phyloP scores from a whole-genome alignment of 1,284 basidiomycete genomes.

The Heterobasidion parviporum region DNA sequence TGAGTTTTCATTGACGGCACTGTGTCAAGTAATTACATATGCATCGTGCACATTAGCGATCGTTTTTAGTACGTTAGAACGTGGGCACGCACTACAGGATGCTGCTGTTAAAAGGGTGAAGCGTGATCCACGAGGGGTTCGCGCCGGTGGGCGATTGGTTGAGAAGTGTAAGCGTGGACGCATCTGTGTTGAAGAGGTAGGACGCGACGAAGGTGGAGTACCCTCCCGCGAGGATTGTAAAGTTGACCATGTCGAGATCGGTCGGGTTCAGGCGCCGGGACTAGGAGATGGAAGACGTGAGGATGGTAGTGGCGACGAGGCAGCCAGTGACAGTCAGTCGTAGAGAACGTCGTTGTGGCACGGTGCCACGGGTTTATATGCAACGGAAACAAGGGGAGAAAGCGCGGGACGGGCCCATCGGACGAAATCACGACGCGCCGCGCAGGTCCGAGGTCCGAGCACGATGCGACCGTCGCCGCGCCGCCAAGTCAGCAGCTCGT shows the following conservation, averaged over 20 bases:
- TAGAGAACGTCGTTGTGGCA: too few species aligned
- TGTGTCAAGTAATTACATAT: slow-evolving; percentile 14
- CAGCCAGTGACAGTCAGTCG: too few species aligned
- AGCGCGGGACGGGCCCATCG: too few species aligned
- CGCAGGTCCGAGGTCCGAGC: too few species aligned
- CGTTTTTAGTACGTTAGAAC: not conserved
- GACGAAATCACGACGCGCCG: not conserved
- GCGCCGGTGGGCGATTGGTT: slow-evolving; percentile 40
- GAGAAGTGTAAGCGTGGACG: slow-evolving; percentile 34
- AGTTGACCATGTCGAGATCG: slow-evolving; percentile 36
- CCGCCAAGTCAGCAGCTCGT: too few species aligned
- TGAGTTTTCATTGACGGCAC: slow-evolving; percentile 46
- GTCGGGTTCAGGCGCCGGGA: too few species aligned
- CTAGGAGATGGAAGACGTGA: too few species aligned
- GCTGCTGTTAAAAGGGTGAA: slow-evolving; percentile 41
- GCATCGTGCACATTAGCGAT: not conserved
- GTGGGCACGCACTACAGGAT: slow-evolving; percentile 44
- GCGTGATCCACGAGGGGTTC: slow-evolving; percentile 49
- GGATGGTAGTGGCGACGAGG: too few species aligned
- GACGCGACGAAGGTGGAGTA: slow-evolving; percentile 53
- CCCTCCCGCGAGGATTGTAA: slow-evolving; percentile 55
- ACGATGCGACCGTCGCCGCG: too few species aligned
- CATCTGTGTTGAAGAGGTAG: slow-evolving; percentile 45
- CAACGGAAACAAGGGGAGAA: too few species aligned
- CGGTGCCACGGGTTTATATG: too few species aligned